Percentiles rank a stretch among this genome's conserved stretches.
Evolutionary conservation across 345 rosid species (phyloP).

Genomic region (Draba incana): DNA sequence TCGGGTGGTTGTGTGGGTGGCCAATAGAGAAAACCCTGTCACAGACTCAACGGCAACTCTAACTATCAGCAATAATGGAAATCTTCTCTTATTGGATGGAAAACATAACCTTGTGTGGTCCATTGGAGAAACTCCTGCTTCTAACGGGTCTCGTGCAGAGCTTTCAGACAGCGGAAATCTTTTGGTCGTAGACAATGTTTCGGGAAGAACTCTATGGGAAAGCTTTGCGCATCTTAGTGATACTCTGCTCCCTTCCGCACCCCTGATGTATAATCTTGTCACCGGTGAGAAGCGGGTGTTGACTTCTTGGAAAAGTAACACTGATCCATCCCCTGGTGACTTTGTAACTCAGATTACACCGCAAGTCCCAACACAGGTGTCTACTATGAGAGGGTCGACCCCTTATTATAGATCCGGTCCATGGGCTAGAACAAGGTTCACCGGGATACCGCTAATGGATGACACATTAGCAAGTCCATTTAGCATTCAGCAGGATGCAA

Average conservation of each 20-base stretch:
- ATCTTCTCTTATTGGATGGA: slow-evolving; percentile 26
- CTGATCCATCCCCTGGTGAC: slow-evolving; percentile 50
- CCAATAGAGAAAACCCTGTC: slow-evolving; percentile 14
- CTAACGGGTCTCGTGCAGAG: slow-evolving; percentile 47
- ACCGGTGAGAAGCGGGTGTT: slow-evolving; percentile 22
- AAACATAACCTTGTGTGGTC: slow-evolving; percentile 41
- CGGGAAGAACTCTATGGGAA: slow-evolving; percentile 32
- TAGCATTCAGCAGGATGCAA: slow-evolving; percentile 12
- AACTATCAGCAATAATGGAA: slow-evolving; percentile 35
- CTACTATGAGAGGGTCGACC: slow-evolving; percentile 27
- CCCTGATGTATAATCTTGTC: slow-evolving; percentile 22
- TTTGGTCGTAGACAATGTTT: slow-evolving; percentile 46
- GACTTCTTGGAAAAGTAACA: slow-evolving; percentile 46
- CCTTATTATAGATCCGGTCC: slow-evolving; percentile 38
- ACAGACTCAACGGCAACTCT: slow-evolving; percentile 29
- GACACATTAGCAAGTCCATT: not conserved
- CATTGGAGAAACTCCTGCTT: not conserved
- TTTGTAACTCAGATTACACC: slow-evolving; percentile 20
- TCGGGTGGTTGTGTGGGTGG: no score
- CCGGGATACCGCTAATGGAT: slow-evolving; percentile 6
- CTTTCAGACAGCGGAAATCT: slow-evolving; percentile 63
- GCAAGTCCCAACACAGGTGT: slow-evolving; percentile 39
- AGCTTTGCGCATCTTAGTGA: slow-evolving; percentile 44
- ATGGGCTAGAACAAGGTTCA: slow-evolving; percentile 42
- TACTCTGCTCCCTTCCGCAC: slow-evolving; percentile 33